A percentile compares a stretch with the other conserved stretches of the same genome.
These are phyloP conservation scores for Metarhizium sp. DNA, from an alignment of 2,329 filamentous ascomycete genomes.

Conservation along the genomic window DNA sequence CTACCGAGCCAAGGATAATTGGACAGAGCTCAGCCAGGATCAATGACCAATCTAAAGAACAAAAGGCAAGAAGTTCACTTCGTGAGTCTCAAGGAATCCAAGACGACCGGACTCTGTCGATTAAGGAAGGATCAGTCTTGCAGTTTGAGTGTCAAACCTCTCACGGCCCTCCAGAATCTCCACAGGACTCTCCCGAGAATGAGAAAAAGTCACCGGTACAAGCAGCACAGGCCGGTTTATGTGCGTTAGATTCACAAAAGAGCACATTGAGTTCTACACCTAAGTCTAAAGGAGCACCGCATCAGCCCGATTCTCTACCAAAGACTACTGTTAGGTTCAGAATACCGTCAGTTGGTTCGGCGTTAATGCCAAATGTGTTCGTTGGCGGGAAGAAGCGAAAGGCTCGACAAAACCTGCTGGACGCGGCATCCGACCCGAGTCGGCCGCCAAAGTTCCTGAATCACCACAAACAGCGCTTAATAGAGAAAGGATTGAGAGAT, in stretches of 20 bases:
- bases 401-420: constrained; percentile 23
- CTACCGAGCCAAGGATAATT: background rate
- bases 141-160: background rate
- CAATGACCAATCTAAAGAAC: background rate
- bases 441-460: constrained; percentile 32
- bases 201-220: background rate
- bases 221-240: background rate
- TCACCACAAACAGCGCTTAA: constrained; percentile 3
- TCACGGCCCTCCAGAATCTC: background rate
- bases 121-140: background rate
- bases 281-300: background rate
- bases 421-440: constrained; percentile 30
- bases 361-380: constrained; percentile 33
- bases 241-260: background rate
- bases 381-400: constrained; percentile 30
- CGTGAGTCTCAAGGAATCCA: background rate
- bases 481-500: constrained; percentile 7
- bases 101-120: background rate
- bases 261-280: background rate
- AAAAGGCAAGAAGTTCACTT: background rate
- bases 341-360: background rate
- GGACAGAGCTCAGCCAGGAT: background rate
- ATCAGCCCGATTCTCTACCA: background rate
- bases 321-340: background rate
- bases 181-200: background rate